Conservation (phyloP, 2,329 filamentous ascomycete species). For the Aureobasidium pullulans region DNA sequence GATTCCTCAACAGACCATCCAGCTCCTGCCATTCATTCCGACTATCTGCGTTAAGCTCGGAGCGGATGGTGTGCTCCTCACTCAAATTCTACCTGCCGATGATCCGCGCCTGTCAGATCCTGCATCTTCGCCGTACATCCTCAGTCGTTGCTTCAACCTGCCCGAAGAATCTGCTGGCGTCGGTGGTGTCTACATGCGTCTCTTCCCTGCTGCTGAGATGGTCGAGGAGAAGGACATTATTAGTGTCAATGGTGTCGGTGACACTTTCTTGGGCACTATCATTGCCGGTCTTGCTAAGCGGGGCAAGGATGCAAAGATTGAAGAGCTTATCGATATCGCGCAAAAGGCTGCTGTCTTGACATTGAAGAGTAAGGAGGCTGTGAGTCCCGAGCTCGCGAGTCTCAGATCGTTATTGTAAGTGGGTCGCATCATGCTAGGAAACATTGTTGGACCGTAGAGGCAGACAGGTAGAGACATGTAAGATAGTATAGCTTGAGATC, state of each 20-base stretch:
- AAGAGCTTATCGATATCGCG: constrained; percentile 66
- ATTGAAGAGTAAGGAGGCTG: constrained; percentile 65
- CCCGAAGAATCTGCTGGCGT: constrained; percentile 48
- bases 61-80: constrained; percentile 64
- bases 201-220: constrained; percentile 57
- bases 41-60: constrained; percentile 82
- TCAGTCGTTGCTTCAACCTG: constrained; percentile 50
- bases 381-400: constrained; percentile 51
- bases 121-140: constrained; percentile 60
- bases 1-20: constrained; percentile 73
- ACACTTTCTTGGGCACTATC: constrained; percentile 82
- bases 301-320: constrained; percentile 40
- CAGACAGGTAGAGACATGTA: background rate
- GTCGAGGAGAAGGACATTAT: constrained; percentile 59
- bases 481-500: background rate
- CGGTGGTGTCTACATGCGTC: constrained; percentile 74
- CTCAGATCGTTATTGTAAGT: constrained; percentile 25
- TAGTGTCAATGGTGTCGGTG: constrained; percentile 89
- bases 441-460: too few species aligned
- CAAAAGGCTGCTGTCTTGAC: constrained; percentile 76
- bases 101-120: constrained; percentile 60
- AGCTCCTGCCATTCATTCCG: constrained; percentile 82
- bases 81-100: constrained; percentile 58
- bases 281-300: constrained; percentile 64
- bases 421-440: too few species aligned